Percentiles rank a stretch among this genome's conserved stretches.
phyloP scores from a whole-genome alignment of 768 basidiomycete genomes.

The Paxillus involutus region DNA sequence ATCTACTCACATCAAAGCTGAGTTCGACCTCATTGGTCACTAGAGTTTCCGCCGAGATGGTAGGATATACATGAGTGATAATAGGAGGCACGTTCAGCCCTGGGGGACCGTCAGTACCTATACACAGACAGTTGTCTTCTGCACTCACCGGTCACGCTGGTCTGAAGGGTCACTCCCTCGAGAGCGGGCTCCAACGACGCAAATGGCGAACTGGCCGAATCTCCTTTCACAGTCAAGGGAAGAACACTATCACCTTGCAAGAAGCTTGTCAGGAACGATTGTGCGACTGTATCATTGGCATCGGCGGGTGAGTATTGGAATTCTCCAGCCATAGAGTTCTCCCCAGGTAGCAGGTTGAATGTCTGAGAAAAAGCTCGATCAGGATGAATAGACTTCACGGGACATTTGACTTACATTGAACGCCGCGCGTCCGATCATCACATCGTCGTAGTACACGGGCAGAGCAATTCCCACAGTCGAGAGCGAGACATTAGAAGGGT shows the following conservation, averaged over 20 bases:
- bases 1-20: constrained; percentile 53
- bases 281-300: constrained; percentile 63
- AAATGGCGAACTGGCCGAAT: constrained; percentile 59
- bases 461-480: constrained; percentile 57
- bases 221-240: constrained; percentile 58
- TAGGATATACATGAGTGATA: constrained; percentile 55
- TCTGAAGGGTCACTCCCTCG: constrained; percentile 48
- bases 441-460: constrained; percentile 55
- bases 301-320: constrained; percentile 69
- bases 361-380: constrained; percentile 33
- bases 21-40: constrained; percentile 49
- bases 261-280: constrained; percentile 60
- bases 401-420: constrained; percentile 46
- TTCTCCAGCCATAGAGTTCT: constrained; percentile 51
- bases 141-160: constrained; percentile 46
- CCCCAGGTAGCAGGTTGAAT: constrained; percentile 58
- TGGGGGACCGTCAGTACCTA: background rate
- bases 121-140: background rate
- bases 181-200: constrained; percentile 56
- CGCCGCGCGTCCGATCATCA: constrained; percentile 57
- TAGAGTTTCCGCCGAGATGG: constrained; percentile 51
- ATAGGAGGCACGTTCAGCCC: constrained; percentile 55
- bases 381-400: background rate
- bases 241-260: constrained; percentile 51
- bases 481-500: constrained; percentile 69